Base-by-base conservation (phyloP, 768 basidiomycete species). In the Rhizopogon vinicolor region DNA sequence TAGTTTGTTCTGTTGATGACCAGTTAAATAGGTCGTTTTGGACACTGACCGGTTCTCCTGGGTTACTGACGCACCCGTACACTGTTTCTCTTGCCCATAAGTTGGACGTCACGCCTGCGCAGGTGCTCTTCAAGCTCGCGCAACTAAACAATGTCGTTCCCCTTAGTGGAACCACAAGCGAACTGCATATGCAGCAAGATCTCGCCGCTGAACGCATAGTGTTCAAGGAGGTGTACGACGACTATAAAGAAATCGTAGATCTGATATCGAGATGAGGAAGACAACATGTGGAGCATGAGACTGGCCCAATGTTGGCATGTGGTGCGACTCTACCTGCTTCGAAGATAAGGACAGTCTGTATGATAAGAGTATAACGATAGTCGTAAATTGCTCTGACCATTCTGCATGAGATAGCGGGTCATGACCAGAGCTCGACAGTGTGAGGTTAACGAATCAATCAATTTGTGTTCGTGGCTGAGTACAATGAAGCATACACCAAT, bases 1-100 rank as follows among this genome's bases (percentile, higher is more conserved):
- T 28, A 43, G 49, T 35, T 10, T 52, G 41, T 31, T 54, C 7
- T 9, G 13, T 48, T 33, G 31, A 48, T 29, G 25, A 6, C 7
- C 18, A 52, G 19, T 35, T 44, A 28, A n/a, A n/a, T 61, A 91
- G 90, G 62, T 91, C 90, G 14, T 93, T 93, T 68, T 93, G 92
- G 91, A 93, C 92, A 22, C 71, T 94, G 22, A 79, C 87, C 1
- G 87, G 89, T n/a, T 88, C 89, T 3, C 86, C 89, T 4, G 73
- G 64, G 14, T 72, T 92, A 8, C 72, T 91, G 5, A 52, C 65
- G 3, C 78, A 85, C 63, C 79, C 78, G 0, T 64, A 72, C 2
- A 63, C 87, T 5, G 60, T 68, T 16, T 59, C 70, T 3, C 70
- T 87, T 13, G 79, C 84, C 0, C 56, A 73, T 16, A 72, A 68